A percentile compares a stretch with the other conserved stretches of the same genome.
These are phyloP conservation scores for Mucor velutinosus DNA, from an alignment of 371 early-diverging fungal species.

Conservation along the genomic window DNA sequence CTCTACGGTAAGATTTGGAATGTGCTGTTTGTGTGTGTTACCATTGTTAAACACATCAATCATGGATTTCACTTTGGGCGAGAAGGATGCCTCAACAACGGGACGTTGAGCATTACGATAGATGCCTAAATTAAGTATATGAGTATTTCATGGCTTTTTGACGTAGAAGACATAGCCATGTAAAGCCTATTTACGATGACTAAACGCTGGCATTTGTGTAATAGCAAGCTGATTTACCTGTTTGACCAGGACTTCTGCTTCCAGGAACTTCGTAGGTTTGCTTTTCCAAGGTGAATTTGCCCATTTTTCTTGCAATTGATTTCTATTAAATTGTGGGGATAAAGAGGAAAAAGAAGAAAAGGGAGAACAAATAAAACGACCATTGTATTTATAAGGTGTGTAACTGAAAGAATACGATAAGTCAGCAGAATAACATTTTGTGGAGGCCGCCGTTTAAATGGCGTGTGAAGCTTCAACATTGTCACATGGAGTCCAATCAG, in stretches of 20 bases:
- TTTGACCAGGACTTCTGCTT: slow-evolving; percentile 44
- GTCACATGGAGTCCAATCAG: slow-evolving; percentile 13
- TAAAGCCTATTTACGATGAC: neutral
- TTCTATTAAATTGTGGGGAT: slow-evolving; percentile 3
- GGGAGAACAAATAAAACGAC: neutral
- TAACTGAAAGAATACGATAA: slow-evolving; percentile 25
- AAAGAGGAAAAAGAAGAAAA: slow-evolving; percentile 8
- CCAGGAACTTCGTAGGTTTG: slow-evolving; percentile 50
- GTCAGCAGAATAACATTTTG: slow-evolving; percentile 24
- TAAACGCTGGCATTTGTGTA: neutral
- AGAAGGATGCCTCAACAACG: slow-evolving; percentile 25
- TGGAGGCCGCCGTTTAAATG: slow-evolving; percentile 5
- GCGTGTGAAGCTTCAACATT: slow-evolving; percentile 11
- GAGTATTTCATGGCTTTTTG: slow-evolving; percentile 4
- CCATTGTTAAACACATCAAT: slow-evolving; percentile 46
- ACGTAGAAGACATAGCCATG: slow-evolving; percentile 1
- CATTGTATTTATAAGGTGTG: slow-evolving; percentile 9
- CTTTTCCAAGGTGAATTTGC: slow-evolving; percentile 37
- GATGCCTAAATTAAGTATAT: slow-evolving; percentile 24
- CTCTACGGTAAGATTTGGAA: neutral
- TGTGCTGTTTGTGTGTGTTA: slow-evolving; percentile 15
- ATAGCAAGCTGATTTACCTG: slow-evolving; percentile 31
- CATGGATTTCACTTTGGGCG: slow-evolving; percentile 47
- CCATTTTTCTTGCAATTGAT: slow-evolving; percentile 16
- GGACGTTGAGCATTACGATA: slow-evolving; percentile 39